Evolutionary conservation across 1,139 yeast genomes (phyloP).

Genomic region (Yamadazyma triangularis): DNA sequence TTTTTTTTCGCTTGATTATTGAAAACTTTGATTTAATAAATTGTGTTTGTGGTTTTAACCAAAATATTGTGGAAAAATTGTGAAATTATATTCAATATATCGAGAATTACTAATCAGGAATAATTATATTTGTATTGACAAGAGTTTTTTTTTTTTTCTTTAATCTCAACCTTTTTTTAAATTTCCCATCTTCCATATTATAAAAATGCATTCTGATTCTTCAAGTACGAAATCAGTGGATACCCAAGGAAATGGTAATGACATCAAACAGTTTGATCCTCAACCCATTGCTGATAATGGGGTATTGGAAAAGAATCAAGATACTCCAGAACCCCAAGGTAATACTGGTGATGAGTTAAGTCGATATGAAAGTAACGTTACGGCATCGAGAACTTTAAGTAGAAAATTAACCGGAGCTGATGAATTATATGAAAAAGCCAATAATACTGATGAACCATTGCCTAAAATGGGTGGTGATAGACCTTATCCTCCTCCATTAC

Average conservation of each 20-base stretch:
- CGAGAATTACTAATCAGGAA: too few species aligned
- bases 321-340: conserved; percentile 1
- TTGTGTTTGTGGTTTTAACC: too few species aligned
- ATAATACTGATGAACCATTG: conserved; percentile 23
- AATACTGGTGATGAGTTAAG: conserved; percentile 24
- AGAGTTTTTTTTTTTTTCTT: too few species aligned
- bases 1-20: too few species aligned
- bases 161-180: too few species aligned
- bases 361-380: conserved; percentile 23
- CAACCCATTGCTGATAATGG: neutral
- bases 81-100: too few species aligned
- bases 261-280: neutral
- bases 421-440: conserved; percentile 22
- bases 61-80: too few species aligned
- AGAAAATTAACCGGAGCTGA: conserved; percentile 32
- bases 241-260: neutral
- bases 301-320: conserved; percentile 3
- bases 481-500: conserved; percentile 32
- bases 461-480: conserved; percentile 39
- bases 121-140: too few species aligned
- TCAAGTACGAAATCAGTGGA: neutral
- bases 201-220: neutral
- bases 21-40: too few species aligned
- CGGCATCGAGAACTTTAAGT: conserved; percentile 21
- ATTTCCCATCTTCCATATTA: too few species aligned